Evolutionary conservation across 345 rosid genomes (phyloP).

Genomic region (Eucalyptus globulus): DNA sequence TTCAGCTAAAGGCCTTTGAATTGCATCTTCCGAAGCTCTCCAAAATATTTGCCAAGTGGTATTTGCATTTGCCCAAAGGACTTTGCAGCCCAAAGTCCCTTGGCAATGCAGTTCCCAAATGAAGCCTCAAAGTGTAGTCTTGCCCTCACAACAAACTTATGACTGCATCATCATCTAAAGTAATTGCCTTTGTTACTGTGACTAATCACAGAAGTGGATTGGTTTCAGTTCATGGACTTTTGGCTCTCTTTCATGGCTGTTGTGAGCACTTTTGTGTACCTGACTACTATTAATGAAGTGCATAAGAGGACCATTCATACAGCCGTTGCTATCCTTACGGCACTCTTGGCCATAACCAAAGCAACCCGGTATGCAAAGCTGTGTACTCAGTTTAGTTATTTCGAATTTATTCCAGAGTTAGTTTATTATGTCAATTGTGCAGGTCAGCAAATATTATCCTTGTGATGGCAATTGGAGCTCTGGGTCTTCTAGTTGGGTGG

Average conservation of each 20-base stretch:
- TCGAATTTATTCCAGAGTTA: background rate
- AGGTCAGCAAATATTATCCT: constrained; percentile 80
- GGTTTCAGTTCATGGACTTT: constrained; percentile 92
- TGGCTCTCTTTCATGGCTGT: constrained; percentile 99
- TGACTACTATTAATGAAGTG: constrained; percentile 61
- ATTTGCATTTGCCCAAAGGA: background rate
- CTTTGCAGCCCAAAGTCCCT: background rate
- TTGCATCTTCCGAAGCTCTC: background rate
- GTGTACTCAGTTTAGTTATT: background rate
- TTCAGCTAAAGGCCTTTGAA: background rate
- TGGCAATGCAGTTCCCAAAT: background rate
- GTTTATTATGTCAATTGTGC: background rate
- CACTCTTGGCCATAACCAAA: constrained; percentile 80
- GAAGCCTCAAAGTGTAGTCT: background rate
- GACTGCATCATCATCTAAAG: background rate
- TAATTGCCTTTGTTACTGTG: background rate
- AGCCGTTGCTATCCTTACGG: constrained; percentile 78
- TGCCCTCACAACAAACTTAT: background rate
- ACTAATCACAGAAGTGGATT: background rate
- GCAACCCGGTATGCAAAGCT: constrained; percentile 68
- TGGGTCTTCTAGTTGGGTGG: constrained; percentile 73
- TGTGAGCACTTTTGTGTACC: constrained; percentile 75
- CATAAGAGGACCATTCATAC: constrained; percentile 74
- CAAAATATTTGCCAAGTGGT: background rate
- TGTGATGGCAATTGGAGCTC: constrained; percentile 69